Evolutionary conservation across 1,284 basidiomycete genomes (phyloP), one percentile per base, ranked within the genome.

Genomic region (Naganishia sp.): DNA sequence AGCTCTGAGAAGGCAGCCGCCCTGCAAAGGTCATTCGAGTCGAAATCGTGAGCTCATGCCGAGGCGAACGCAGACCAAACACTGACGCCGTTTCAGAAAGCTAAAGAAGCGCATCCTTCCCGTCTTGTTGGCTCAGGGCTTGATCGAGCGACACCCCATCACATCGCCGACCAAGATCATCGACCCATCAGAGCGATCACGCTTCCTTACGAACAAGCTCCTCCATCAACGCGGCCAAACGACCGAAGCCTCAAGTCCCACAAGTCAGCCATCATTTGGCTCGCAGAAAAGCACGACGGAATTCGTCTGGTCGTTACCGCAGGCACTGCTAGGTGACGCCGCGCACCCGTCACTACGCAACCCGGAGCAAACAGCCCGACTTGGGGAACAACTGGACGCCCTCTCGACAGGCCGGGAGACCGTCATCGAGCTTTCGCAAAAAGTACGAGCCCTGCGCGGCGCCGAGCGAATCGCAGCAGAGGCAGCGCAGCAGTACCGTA

Each of bases 41-140:
- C 64, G 28, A 63, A 67, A 44, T 49, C 50, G 57, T 67, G 39
- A 43, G 65, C 1, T 5, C 42, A 33, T 28, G 10, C 53, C 21
- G 11, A 42, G 46, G 6, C 28, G 9, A 6, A 4, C 23, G 13
- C 36, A 39, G 10, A 18, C n/a, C 45, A 33, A 31, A 10, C 4
- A 36, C 36, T 9, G 3, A 18, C 43, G 13, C 18, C 52, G 15
- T 18, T 31, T 2, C 66, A 79, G 78, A 1, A 75, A 69, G 70
- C 65, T 79, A 23, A 79, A 79, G 69, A 70, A 68, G 11, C 73
- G 72, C 21, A 73, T 79, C 46, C 68, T 79, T 3, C 73, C 75
- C 23, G 67, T 72, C 11, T 72, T 79, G 21, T 63, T 69, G 46
- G 73, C 74, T 1, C 75, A 77, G 59, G 63, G 71, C 25, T 70